Conservation (phyloP, 331 rosid genomes). For the Quercus tomentella region DNA sequence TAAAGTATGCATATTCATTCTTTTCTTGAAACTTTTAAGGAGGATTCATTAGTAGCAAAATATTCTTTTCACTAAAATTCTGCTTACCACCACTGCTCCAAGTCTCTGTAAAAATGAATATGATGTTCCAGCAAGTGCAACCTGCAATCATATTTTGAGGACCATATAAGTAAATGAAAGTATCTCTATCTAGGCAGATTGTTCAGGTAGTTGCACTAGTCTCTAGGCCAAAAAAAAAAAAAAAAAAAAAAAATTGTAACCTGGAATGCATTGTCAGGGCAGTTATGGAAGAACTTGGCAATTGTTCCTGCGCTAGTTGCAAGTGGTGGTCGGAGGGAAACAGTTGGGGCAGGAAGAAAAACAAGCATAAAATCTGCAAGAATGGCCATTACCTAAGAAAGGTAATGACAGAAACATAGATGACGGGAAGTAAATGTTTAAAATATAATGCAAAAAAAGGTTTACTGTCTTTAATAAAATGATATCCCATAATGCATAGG, state of each 20-base stretch:
- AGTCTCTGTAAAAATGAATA: conserved; percentile 69
- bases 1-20: conserved; percentile 7
- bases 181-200: neutral
- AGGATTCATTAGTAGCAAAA: neutral
- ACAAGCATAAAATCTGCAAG: conserved; percentile 97
- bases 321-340: conserved; percentile 64
- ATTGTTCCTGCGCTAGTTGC: conserved; percentile 54
- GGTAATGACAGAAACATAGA: neutral
- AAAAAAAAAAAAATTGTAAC: conserved; percentile 19
- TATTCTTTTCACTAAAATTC: conserved; percentile 1
- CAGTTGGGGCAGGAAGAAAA: conserved; percentile 88
- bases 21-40: neutral
- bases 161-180: conserved; percentile 2
- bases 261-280: conserved; percentile 94
- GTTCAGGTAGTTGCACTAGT: neutral
- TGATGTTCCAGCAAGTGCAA: conserved; percentile 69
- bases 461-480: conserved; percentile 1
- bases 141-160: conserved; percentile 34
- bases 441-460: conserved; percentile 9
- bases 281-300: conserved; percentile 75
- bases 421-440: neutral
- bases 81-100: conserved; percentile 75
- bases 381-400: conserved; percentile 82
- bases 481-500: neutral
- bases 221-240: neutral